Evolutionary conservation across 1,284 basidiomycete species (phyloP).

Genomic region (Irpex sp.): DNA sequence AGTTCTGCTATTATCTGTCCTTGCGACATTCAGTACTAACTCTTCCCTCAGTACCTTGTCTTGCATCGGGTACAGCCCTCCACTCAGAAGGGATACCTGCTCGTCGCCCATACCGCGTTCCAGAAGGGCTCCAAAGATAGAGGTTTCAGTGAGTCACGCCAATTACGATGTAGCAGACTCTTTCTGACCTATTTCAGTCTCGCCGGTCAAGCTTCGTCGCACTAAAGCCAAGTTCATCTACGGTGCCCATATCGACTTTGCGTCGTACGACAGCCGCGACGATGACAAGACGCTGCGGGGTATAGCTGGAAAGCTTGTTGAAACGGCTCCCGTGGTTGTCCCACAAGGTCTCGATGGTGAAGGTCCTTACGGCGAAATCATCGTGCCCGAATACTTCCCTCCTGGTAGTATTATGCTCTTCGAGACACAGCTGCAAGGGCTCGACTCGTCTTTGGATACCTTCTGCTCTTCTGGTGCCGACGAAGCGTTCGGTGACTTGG

Average conservation of each 20-base stretch:
- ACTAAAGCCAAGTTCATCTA: conserved; percentile 79
- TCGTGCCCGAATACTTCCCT: conserved; percentile 83
- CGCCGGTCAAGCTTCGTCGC: conserved; percentile 78
- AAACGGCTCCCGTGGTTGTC: conserved; percentile 52
- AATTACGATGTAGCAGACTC: conserved; percentile 2
- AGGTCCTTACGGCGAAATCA: conserved; percentile 74
- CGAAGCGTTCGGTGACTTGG: conserved; percentile 71
- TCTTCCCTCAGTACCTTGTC: conserved; percentile 74
- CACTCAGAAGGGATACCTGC: conserved; percentile 89
- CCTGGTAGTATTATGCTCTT: conserved; percentile 92
- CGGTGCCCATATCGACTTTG: conserved; percentile 72
- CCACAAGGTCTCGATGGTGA: conserved; percentile 59
- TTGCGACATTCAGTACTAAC: neutral
- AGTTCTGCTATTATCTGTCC: conserved; percentile 28
- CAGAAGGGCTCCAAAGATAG: conserved; percentile 74
- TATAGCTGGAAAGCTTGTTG: conserved; percentile 68
- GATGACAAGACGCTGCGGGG: conserved; percentile 64
- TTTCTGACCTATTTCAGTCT: conserved; percentile 44
- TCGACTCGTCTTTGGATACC: conserved; percentile 63
- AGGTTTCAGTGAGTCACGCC: conserved; percentile 56
- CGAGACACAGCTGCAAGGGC: conserved; percentile 73
- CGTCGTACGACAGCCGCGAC: conserved; percentile 55
- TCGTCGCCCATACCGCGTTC: conserved; percentile 90
- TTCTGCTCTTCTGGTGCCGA: conserved; percentile 69
- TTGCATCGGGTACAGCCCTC: conserved; percentile 86